phyloP scores from a whole-genome alignment of 1,284 basidiomycete species.

The Cyathus olla region DNA sequence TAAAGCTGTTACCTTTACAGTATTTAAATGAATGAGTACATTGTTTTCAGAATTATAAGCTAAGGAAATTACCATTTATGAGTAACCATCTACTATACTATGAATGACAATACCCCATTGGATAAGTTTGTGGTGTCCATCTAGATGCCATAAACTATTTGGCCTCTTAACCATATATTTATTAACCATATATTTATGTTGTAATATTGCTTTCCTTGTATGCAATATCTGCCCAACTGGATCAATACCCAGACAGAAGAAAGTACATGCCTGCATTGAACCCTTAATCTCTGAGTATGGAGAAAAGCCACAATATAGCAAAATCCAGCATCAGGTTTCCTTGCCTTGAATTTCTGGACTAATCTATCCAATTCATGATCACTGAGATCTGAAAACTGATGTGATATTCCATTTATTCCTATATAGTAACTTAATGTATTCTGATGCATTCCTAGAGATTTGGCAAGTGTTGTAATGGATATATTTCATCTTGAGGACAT shows the following conservation, averaged over 20 bases:
- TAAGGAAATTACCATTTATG: slow-evolving; percentile 35
- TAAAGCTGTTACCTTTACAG: slow-evolving; percentile 41
- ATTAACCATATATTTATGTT: slow-evolving; percentile 39
- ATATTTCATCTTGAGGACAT: not conserved
- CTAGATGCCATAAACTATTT: slow-evolving; percentile 58
- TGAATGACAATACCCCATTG: slow-evolving; percentile 62
- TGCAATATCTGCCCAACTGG: not conserved
- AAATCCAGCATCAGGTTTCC: not conserved
- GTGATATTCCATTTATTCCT: not conserved
- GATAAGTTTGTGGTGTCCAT: slow-evolving; percentile 64
- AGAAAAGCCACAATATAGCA: not conserved
- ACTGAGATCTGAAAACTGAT: not conserved
- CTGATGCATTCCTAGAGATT: not conserved
- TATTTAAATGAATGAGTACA: not conserved
- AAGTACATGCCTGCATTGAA: not conserved
- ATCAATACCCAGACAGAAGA: not conserved
- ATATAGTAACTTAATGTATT: not conserved
- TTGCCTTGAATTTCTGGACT: not conserved
- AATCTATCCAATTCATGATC: not conserved
- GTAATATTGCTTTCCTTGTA: slow-evolving; percentile 16
- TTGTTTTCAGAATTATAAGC: not conserved
- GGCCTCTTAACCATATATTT: slow-evolving; percentile 45
- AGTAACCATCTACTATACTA: slow-evolving; percentile 56
- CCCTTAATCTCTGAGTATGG: not conserved
- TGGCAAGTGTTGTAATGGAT: not conserved